Evolutionary conservation across 495 filamentous ascomycete species (phyloP).

Genomic region (Annulohypoxylon nitens): DNA sequence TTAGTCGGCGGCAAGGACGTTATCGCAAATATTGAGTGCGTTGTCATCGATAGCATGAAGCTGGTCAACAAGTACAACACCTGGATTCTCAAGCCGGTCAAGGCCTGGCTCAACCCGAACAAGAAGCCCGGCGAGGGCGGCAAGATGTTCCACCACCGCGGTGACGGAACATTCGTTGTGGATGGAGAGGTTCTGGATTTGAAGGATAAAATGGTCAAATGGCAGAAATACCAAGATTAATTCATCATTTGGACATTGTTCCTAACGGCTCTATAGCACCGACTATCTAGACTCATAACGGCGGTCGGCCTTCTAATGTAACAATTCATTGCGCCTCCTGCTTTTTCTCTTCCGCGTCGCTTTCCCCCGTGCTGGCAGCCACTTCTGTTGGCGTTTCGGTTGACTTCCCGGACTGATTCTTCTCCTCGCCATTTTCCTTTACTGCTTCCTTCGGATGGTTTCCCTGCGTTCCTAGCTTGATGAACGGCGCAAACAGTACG

Average conservation of each 20-base stretch:
- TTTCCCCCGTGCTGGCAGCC: constrained; percentile 12
- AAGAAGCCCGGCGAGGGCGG: constrained; percentile 51
- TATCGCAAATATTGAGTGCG: constrained; percentile 56
- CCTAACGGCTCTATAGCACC: constrained; percentile 39
- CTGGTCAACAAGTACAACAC: constrained; percentile 56
- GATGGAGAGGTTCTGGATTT: constrained; percentile 56
- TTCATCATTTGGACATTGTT: constrained; percentile 1
- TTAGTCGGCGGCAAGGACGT: constrained; percentile 51
- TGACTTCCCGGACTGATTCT: constrained; percentile 26
- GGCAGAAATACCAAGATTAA: constrained; percentile 56
- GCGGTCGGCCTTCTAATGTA: constrained; percentile 15
- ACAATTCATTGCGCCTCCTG: constrained; percentile 12
- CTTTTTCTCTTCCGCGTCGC: constrained; percentile 27
- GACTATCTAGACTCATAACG: constrained; percentile 39
- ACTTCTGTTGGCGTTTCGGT: constrained; percentile 6
- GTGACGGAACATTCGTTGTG: constrained; percentile 54
- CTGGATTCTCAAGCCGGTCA: constrained; percentile 55
- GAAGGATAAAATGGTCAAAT: constrained; percentile 55
- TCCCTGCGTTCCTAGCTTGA: constrained; percentile 61
- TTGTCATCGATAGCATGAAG: constrained; percentile 53
- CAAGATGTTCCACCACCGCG: constrained; percentile 58
- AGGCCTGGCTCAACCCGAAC: constrained; percentile 50
- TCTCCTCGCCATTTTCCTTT: constrained; percentile 25
- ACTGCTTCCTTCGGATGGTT: constrained; percentile 42
- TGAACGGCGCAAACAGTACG: constrained; percentile 57